phyloP scores from a whole-genome alignment of 495 filamentous ascomycete species.

The Bryoglossum gracile region DNA sequence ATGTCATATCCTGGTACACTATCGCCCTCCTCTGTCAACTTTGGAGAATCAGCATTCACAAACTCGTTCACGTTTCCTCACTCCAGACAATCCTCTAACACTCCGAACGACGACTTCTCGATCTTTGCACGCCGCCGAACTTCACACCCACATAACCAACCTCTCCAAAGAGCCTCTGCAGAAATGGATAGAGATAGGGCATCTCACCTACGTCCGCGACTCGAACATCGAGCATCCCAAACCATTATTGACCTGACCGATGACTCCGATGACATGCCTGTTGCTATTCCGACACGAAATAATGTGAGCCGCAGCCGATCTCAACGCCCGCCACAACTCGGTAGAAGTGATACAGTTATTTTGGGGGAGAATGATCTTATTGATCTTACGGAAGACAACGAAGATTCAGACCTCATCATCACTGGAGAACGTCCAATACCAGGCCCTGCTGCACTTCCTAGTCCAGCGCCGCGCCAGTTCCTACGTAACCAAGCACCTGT shows the following conservation, averaged over 20 bases:
- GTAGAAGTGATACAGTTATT: slow-evolving; percentile 19
- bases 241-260: slow-evolving; percentile 37
- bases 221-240: slow-evolving; percentile 24
- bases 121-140: slow-evolving; percentile 20
- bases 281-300: slow-evolving; percentile 11
- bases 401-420: slow-evolving; percentile 16
- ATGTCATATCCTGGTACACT: slow-evolving; percentile 24
- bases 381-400: slow-evolving; percentile 27
- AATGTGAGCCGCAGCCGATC: slow-evolving; percentile 26
- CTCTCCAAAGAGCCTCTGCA: slow-evolving; percentile 17
- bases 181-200: slow-evolving; percentile 14
- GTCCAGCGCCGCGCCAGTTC: background rate
- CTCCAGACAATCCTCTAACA: slow-evolving; percentile 9
- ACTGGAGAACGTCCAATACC: slow-evolving; percentile 5
- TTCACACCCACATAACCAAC: slow-evolving; percentile 24
- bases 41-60: slow-evolving; percentile 14
- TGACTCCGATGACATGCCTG: slow-evolving; percentile 26
- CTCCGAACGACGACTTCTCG: slow-evolving; percentile 22
- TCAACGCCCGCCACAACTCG: slow-evolving; percentile 25
- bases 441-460: too few relatives aligned
- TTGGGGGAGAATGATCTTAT: slow-evolving; percentile 29
- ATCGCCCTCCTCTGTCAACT: slow-evolving; percentile 22
- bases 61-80: slow-evolving; percentile 3
- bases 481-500: background rate
- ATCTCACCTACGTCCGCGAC: slow-evolving; percentile 17